A percentile compares a stretch with the other conserved stretches of the same genome.
These are phyloP conservation scores for Trichoderma lentiforme DNA, from an alignment of 2,329 filamentous ascomycete genomes.

Conservation along the genomic window DNA sequence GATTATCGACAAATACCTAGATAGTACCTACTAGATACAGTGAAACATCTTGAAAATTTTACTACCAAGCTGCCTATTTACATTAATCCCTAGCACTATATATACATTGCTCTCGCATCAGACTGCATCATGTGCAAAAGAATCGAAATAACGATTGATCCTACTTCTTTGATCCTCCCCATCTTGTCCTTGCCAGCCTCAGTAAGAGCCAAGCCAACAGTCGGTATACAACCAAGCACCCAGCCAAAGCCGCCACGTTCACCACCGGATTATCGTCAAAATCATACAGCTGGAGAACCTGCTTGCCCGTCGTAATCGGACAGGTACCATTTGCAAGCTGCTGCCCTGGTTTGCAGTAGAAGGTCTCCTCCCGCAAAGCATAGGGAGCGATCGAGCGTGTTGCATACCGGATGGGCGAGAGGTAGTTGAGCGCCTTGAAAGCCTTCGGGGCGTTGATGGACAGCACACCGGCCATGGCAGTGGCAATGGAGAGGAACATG, in stretches of 20 bases:
- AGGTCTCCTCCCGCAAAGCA: constrained; percentile 56
- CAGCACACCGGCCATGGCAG: constrained; percentile 68
- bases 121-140: neutral
- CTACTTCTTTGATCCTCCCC: constrained; percentile 35
- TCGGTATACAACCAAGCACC: constrained; percentile 63
- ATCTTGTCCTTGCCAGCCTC: constrained; percentile 51
- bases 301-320: constrained; percentile 61
- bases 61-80: neutral
- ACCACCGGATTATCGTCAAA: constrained; percentile 59
- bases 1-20: neutral
- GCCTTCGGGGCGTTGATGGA: constrained; percentile 66
- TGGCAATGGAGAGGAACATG: constrained; percentile 66
- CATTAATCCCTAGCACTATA: neutral
- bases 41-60: neutral
- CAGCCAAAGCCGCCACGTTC: constrained; percentile 61
- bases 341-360: constrained; percentile 62
- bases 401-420: constrained; percentile 68
- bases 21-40: neutral
- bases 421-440: constrained; percentile 66
- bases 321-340: constrained; percentile 58
- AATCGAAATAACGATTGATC: neutral
- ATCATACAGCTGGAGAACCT: constrained; percentile 66
- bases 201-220: constrained; percentile 59
- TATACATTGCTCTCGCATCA: neutral
- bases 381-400: constrained; percentile 65